These are phyloP conservation scores for Trichoderma sp. DNA, from an alignment of 2,329 filamentous ascomycete genomes.

Conservation along the genomic window DNA sequence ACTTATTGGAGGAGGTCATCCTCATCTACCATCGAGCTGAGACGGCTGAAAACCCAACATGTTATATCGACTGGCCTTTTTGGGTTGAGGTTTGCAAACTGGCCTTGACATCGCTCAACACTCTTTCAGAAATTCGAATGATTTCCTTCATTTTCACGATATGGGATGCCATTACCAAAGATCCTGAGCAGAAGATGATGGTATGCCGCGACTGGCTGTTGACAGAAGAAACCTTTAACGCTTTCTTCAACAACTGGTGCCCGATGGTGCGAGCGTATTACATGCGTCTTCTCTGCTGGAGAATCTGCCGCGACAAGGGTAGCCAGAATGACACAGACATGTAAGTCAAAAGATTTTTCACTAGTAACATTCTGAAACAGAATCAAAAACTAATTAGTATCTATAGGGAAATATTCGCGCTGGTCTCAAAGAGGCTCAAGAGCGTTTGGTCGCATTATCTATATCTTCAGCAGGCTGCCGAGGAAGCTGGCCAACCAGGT, in stretches of 20 bases:
- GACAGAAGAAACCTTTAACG: conserved; percentile 70
- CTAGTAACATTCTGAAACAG: neutral
- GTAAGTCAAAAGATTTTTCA: conserved; percentile 47
- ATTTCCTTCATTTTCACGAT: conserved; percentile 77
- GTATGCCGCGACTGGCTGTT: conserved; percentile 76
- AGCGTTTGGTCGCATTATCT: conserved; percentile 78
- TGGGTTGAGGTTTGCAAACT: conserved; percentile 78
- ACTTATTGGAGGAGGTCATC: conserved; percentile 82
- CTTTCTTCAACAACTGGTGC: conserved; percentile 90
- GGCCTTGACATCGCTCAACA: conserved; percentile 81
- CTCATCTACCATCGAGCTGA: conserved; percentile 56
- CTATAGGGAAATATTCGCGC: conserved; percentile 64
- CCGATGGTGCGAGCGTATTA: conserved; percentile 93
- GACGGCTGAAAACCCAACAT: conserved; percentile 37
- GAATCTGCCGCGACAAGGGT: conserved; percentile 74
- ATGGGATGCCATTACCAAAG: conserved; percentile 70
- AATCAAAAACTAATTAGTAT: conserved; percentile 27
- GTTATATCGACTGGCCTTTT: conserved; percentile 73
- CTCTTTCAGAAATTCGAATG: conserved; percentile 83
- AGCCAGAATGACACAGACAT: conserved; percentile 62
- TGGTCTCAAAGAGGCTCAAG: conserved; percentile 65
- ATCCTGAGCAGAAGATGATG: conserved; percentile 64
- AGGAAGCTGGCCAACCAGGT: conserved; percentile 50
- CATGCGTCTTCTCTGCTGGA: conserved; percentile 88
- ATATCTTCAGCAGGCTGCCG: conserved; percentile 67